phyloP scores from a whole-genome alignment of 2,329 filamentous ascomycete genomes.

The Myriosclerotinia curreyana region DNA sequence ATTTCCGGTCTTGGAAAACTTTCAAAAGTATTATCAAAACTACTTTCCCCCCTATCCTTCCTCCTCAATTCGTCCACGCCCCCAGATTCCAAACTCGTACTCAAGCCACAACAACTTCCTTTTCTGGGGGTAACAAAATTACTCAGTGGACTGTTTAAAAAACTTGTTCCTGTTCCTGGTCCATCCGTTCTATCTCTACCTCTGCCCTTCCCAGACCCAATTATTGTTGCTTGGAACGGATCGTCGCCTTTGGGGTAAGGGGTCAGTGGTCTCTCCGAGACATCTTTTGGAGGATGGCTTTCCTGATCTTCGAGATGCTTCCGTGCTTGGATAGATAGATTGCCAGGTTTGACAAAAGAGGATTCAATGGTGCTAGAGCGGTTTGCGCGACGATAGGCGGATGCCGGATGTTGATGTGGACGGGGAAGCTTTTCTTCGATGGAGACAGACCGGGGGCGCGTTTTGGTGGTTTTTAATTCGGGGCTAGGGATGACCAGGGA shows the following conservation, averaged over 20 bases:
- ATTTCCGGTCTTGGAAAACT: conserved; percentile 18
- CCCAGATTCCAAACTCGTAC: not conserved
- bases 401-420: conserved; percentile 7
- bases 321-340: not conserved
- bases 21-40: conserved; percentile 9
- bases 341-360: conserved; percentile 4
- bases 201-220: not conserved
- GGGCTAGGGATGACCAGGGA: not conserved
- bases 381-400: conserved; percentile 10
- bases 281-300: conserved; percentile 7
- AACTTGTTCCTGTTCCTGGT: not conserved
- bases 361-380: conserved; percentile 22
- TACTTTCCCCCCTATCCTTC: not conserved
- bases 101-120: conserved; percentile 7
- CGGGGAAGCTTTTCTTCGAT: conserved; percentile 17
- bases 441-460: conserved; percentile 16
- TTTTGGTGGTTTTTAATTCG: not conserved
- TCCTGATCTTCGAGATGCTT: not conserved
- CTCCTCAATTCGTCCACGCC: not conserved
- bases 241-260: conserved; percentile 25
- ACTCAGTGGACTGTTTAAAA: not conserved
- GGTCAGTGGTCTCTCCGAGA: conserved; percentile 23
- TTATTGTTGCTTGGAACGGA: conserved; percentile 7
- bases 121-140: not conserved
- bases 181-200: not conserved